Base-by-base conservation (phyloP, 352 stramenopile species). In the Pythium myriotylum region DNA sequence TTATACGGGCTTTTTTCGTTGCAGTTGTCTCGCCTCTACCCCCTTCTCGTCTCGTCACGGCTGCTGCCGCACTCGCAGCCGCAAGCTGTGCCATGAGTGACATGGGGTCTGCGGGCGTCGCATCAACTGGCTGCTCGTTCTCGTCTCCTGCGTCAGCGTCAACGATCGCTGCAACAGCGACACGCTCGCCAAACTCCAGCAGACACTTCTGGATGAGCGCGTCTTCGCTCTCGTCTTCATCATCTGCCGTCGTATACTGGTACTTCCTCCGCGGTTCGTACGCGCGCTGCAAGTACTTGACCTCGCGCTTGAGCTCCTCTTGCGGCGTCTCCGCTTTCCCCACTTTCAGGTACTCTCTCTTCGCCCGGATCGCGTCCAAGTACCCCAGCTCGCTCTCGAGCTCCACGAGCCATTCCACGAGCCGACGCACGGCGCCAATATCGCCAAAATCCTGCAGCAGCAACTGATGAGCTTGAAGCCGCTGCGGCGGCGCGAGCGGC, bases 381-480 rank as follows among this genome's bases (percentile, higher is more conserved):
- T 89, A 77, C 0, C 17, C 51, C n/a, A 8, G 32, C 1, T 54
- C 43, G 23, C 17, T 35, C 16, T 32, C 5, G 4, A 56, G 19
- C 39, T 74, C 70, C 14, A 89, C 47, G n/a, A 92, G 67, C 83
- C 79, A 89, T 33, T 52, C 4, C 0, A 90, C 68, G 20, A 90
- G 55, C 13, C 74, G 68, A 4, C 76, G 52, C 42, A 92, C 75
- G 5, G 77, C 70, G 42, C 79, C 73, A 52, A 90, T 79, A 49
- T 92, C 83, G 37, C 80, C 79, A 62, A 86, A 90, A 61, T 90
- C 83, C 54, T 92, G 83, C n/a, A 92, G 68, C 39, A 92, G 67
- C 56, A 90, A 65, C 62, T 92, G 79, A 49, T 92, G 83, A 26
- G 83, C 79, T 57, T 92, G 83, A 42, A 92, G 71, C 0, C 59